Base-by-base conservation (phyloP, 352 stramenopile genomes). In the Globisporangium barbulae region DNA sequence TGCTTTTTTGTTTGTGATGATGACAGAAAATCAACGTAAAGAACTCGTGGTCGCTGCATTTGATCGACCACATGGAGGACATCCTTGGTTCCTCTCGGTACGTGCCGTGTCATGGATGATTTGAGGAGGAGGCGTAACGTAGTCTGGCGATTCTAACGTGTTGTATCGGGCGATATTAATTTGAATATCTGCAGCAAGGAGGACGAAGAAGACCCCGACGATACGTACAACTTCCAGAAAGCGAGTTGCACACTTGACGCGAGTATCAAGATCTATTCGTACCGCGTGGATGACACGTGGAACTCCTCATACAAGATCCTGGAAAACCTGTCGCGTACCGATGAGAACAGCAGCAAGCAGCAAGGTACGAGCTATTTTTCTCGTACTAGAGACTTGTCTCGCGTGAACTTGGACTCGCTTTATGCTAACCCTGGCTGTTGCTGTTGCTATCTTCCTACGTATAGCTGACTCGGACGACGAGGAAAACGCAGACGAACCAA, bases 261-360 rank as follows among this genome's bases (percentile, higher is more conserved):
- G 2, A 98, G 89, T 67, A 95, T 99, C 28, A 99, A 99, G 75
- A 99, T 99, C 65, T 99, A 99, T 75, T 98, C 94, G 41, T 98
- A 99, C 72, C 93, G 97, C 59, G 97, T 99, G 35, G 97, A 99
- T 69, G 96, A 99, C 72, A 98, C 97, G 53, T 98, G 97, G 83
- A 91, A 96, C 42, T 98, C 91, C 53, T 98, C 91, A 52, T 99
- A 98, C 74, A 98, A 98, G 61, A 97, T 99, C 17, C 68, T 99
- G n/a, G 97, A 98, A 57, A 99, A 98, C 70, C 77, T 99, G 17
- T 98, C 97, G 48, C 83, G 96, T 50, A 89, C 72, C 5, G 85
- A 85, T 33, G 75, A 85, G 28, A 89, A 45, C 21, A 59, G 41
- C 30, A 62, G 31, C 53, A 67, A 67, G 33, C 61, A 89, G 47